Conservation (phyloP, 2,329 filamentous ascomycete genomes). For the Fusarium circinatum region DNA sequence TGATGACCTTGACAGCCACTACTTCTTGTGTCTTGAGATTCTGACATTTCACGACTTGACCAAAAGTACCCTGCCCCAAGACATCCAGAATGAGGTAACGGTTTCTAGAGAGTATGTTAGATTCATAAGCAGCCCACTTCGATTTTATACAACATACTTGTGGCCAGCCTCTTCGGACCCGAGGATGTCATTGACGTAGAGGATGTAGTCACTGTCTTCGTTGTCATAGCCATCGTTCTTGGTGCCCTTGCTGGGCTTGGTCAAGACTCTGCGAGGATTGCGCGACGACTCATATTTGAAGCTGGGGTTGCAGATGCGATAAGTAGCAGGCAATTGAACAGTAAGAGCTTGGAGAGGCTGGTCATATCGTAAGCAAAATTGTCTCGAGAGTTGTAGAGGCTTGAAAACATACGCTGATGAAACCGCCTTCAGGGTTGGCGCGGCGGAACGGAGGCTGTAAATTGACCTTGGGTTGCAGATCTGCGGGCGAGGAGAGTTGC, state of each 20-base stretch:
- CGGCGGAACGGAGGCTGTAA: constrained; percentile 88
- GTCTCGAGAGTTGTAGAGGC: not conserved
- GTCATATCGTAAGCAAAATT: constrained; percentile 23
- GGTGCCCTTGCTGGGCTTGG: constrained; percentile 96
- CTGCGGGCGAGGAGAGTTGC: constrained; percentile 76
- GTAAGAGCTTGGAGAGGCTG: constrained; percentile 96
- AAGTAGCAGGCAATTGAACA: constrained; percentile 90
- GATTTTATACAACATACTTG: constrained; percentile 70
- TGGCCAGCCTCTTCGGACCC: constrained; percentile 98
- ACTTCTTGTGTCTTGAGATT: constrained; percentile 99
- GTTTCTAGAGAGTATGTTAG: constrained; percentile 67
- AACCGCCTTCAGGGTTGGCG: constrained; percentile 95
- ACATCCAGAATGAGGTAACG: constrained; percentile 97
- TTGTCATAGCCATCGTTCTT: constrained; percentile 99
- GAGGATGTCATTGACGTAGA: constrained; percentile 98
- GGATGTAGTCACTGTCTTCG: constrained; percentile 98
- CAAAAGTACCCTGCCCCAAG: constrained; percentile 95
- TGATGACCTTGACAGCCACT: constrained; percentile 98
- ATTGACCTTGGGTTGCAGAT: constrained; percentile 86
- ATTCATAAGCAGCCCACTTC: constrained; percentile 3
- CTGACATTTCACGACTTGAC: constrained; percentile 98
- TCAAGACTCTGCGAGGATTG: constrained; percentile 93
- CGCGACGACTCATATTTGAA: constrained; percentile 99
- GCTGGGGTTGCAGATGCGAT: constrained; percentile 95
- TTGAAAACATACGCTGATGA: constrained; percentile 82